Base-by-base conservation (phyloP, 148 eudicot genomes). In the Nepenthes mirabilis region DNA sequence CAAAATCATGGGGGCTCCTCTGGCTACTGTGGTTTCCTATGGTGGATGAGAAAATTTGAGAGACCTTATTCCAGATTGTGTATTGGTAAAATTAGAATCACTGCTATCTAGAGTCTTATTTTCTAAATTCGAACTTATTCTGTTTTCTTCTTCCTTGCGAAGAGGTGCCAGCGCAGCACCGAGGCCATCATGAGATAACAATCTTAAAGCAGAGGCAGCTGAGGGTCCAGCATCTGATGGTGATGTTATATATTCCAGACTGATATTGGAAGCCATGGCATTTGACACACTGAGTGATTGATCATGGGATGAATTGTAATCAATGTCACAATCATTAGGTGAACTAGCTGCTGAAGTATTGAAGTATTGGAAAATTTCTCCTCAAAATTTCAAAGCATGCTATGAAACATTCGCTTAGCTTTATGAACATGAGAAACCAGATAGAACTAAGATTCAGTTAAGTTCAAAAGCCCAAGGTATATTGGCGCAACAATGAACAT, bases 351-450 rank as follows among this genome's bases (percentile, higher is more conserved):
- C 40, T 52, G 75, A 69, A 40, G 12, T 11, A 3, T 3, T 55
- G 76, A 80, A 58, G 79, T 79, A 58, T 68, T 75, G 54, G 84
- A 74, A 54, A 70, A 74, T 62, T 81, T 84, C 37, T 75, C 87
- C 96, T 86, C 77, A 53, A 67, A 60, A 14, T 2, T 52, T 52
- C 7, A 43, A 40, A 40, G 8, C 45, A 40, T 40, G 8, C 8
- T 40, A 40, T 8, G 8, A 8, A 40, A 40, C 45, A 3, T 4
- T 40, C 6, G 45, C 4, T 40, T 40, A 8, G 45, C 6, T 40
- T 3, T 40, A 40, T 8, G 8, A 40, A 40, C 45, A 40, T 40
- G 45, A 40, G 6, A 40, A 40, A 23, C 23, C 8, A 40, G 45
- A 4, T 40, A 40, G 45, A 40, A 40, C 45, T 40, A 3, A 3